These are phyloP conservation scores for Eutypella sp. DNA, from an alignment of 2,329 filamentous ascomycete genomes.

Conservation along the genomic window DNA sequence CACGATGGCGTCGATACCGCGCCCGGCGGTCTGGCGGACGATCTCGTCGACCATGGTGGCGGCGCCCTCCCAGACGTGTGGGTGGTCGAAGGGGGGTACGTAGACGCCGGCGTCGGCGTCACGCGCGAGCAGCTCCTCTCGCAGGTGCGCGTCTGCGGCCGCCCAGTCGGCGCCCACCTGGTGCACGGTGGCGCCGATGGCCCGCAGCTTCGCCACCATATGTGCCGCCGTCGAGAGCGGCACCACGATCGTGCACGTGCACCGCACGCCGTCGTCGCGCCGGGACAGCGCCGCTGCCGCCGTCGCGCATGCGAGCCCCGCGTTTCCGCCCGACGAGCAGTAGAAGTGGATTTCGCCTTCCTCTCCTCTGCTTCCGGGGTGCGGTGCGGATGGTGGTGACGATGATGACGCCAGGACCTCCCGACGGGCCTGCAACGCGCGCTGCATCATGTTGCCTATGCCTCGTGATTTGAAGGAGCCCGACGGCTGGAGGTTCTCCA, in stretches of 20 bases:
- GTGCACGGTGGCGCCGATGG: slow-evolving; percentile 65
- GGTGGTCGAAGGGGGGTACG: slow-evolving; percentile 66
- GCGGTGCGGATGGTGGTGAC: no score
- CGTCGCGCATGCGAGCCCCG: slow-evolving; percentile 74
- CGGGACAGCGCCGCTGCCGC: slow-evolving; percentile 60
- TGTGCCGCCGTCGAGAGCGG: slow-evolving; percentile 59
- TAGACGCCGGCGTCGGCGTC: slow-evolving; percentile 52
- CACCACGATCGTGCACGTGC: slow-evolving; percentile 67
- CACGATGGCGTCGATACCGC: slow-evolving; percentile 60
- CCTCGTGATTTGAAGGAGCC: slow-evolving; percentile 83
- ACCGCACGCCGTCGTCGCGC: slow-evolving; percentile 19
- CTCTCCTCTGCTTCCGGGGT: no score
- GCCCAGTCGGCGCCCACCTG: slow-evolving; percentile 63
- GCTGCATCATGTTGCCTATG: slow-evolving; percentile 65
- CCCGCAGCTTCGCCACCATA: slow-evolving; percentile 67
- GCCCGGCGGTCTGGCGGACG: slow-evolving; percentile 31
- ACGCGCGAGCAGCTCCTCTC: slow-evolving; percentile 49
- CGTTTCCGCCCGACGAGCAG: slow-evolving; percentile 76
- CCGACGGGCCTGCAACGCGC: slow-evolving; percentile 26
- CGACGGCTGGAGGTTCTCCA: slow-evolving; percentile 79
- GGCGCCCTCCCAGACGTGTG: slow-evolving; percentile 63
- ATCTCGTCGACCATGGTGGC: slow-evolving; percentile 52
- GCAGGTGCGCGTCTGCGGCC: slow-evolving; percentile 64
- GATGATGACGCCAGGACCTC: no score
- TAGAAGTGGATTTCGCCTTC: slow-evolving; percentile 83